These are phyloP conservation scores for Selenicereus undatus DNA, from an alignment of 148 eudicot species.

Conservation along the genomic window DNA sequence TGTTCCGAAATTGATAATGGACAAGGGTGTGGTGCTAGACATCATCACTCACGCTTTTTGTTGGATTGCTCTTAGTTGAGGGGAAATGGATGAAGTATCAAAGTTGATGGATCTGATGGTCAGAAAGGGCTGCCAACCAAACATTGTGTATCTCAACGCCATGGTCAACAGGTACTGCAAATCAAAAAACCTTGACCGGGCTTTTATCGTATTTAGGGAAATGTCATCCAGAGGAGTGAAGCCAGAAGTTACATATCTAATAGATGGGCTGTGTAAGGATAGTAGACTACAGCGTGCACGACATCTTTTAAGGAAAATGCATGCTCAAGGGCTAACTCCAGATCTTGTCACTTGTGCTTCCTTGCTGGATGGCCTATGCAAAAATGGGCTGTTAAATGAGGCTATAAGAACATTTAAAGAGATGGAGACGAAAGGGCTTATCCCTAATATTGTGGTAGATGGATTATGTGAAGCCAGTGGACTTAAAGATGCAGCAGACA, in stretches of 20 bases:
- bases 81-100: too few relatives aligned
- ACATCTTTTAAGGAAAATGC: constrained; percentile 2
- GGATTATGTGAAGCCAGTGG: background rate
- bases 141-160: background rate
- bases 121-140: background rate
- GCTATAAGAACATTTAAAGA: background rate
- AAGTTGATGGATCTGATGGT: background rate
- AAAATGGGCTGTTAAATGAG: background rate
- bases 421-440: background rate
- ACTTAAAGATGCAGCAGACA: background rate
- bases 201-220: background rate
- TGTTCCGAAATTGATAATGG: too few relatives aligned
- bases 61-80: background rate
- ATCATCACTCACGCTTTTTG: background rate
- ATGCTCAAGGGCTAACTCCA: constrained; percentile 2
- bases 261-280: background rate
- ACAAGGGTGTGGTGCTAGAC: background rate
- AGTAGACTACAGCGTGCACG: background rate
- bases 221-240: background rate
- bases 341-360: background rate
- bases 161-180: background rate
- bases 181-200: background rate
- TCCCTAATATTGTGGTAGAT: background rate
- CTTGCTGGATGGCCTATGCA: background rate
- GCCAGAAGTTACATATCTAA: background rate